Evolutionary conservation across 129 eudicot species (phyloP), one percentile per base, ranked within the genome.

Genomic region (Pulicaria dysenterica): DNA sequence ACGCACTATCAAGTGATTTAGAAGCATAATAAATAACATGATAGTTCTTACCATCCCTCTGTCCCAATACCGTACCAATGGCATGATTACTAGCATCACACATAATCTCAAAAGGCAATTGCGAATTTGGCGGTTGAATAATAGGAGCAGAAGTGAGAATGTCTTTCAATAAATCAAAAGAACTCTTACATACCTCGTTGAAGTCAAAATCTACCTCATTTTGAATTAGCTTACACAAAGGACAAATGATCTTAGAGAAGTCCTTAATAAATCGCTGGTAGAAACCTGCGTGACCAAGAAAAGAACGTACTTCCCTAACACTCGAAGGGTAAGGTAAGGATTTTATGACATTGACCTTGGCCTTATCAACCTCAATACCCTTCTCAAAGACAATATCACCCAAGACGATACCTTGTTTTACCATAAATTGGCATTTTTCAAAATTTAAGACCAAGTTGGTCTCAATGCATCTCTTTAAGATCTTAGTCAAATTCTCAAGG

Each of bases 21-120:
- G 70, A 64, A 43, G 70, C 70, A 64, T 64, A 64, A 64, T 41
- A 64, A 2, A 64, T 64, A 9, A 43, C 70, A 16, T 64, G 51
- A 12, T 7, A n/a, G 0, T 39, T 41, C 42, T 17, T 64, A 8
- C 31, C 70, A 43, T 39, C 70, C n/a, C 9, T 40, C 8, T 64
- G 70, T 4, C 70, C 70, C 5, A 64, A 54, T 13, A 54, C 19
- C 15, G 59, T 24, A 13, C 59, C 36, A 5, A 64, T 49, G n/a
- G 31, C 70, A 41, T 64, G 31, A 6, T 64, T 64, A 42, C 70
- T 64, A 0, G 70, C 70, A 64, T 41, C 51, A n/a, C 70, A 64
- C 70, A 64, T 64, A 36, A 64, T 64, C 7, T 64, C 70, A 42
- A 64, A 64, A 39, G 70, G 70, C 41, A 64, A 42, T 19, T 43